Evolutionary conservation across 2,329 filamentous ascomycete genomes (phyloP), one percentile per base, ranked within the genome.

Genomic region (Albophoma yamanashiensis): DNA sequence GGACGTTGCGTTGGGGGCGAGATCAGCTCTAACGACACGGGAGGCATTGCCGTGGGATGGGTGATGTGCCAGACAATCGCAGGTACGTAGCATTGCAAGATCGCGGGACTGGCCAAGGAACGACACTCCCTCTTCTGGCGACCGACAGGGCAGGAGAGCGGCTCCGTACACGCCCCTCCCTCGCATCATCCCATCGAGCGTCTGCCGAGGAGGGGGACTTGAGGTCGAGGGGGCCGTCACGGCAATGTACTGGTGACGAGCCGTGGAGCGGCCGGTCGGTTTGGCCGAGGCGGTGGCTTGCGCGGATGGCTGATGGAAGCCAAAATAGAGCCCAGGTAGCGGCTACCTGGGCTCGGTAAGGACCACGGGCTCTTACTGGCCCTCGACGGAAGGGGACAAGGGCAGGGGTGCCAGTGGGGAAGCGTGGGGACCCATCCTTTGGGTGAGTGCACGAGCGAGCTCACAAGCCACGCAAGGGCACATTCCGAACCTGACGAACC

Each of bases 201-300:
- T 71, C 68, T 71, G 70, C 69, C 69, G 69, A 70, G 64, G 68
- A 67, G 67, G 55, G 55, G 42, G 52, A 60, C 42, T 40, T 52
- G 47, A 43, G 38, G 55, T 57, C 59, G 58, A 9, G 58, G 56
- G 34, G 58, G 53, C 27, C 38, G 8, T 20, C 55, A 31, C 38
- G 59, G 56, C 59, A 64, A 64, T 66, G 68, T 70, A 69, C 65
- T 58, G 57, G 68, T 65, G 66, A 70, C 68, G 63, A 65, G 63
- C 59, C 62, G 64, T 58, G 59, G 55, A 39, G 57, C 43, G 58
- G 39, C 58, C 52, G 58, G 56, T 50, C 57, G 52, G 52, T 27
- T 61, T 58, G 59, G 60, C 58, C 55, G 60, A 61, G 57, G 56
- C 52, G 36, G 43, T 59, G 61, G 58, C 59, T 59, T 34, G 45